A percentile compares a stretch with the other conserved stretches of the same genome.
Conservation (phyloP, 129 eudicot species). For the Tagetes patula region DNA sequence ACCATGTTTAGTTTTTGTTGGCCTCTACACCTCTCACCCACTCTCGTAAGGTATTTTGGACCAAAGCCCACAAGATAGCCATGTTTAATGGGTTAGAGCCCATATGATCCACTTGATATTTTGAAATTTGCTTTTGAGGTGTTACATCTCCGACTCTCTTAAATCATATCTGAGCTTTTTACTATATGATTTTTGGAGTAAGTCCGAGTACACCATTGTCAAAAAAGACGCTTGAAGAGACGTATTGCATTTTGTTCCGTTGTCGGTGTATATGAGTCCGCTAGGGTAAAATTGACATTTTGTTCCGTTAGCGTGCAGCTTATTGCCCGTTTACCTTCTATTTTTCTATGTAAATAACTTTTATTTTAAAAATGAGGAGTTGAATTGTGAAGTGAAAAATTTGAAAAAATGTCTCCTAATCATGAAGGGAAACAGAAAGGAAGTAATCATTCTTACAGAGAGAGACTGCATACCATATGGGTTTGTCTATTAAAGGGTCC, state of each 20-base stretch:
- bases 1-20: no score
- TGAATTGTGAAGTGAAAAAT: background rate
- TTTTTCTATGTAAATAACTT: no score
- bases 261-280: slow-evolving; percentile 66
- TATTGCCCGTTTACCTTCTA: no score
- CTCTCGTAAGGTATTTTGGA: slow-evolving; percentile 40
- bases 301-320: no score
- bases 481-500: slow-evolving; percentile 27
- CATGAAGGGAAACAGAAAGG: slow-evolving; percentile 26
- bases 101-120: slow-evolving; percentile 76
- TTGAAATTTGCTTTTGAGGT: slow-evolving; percentile 46
- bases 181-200: slow-evolving; percentile 39
- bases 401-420: background rate
- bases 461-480: slow-evolving; percentile 32
- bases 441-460: slow-evolving; percentile 27
- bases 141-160: slow-evolving; percentile 38
- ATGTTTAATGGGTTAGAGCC: slow-evolving; percentile 71
- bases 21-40: no score
- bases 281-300: slow-evolving; percentile 50
- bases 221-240: slow-evolving; percentile 50
- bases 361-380: no score
- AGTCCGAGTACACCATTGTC: slow-evolving; percentile 54
- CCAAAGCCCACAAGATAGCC: slow-evolving; percentile 85
- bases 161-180: slow-evolving; percentile 42
- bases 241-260: slow-evolving; percentile 96